A percentile compares a stretch with the other conserved stretches of the same genome.
Conservation (phyloP, 768 basidiomycete species). For the Mycena belliarum region DNA sequence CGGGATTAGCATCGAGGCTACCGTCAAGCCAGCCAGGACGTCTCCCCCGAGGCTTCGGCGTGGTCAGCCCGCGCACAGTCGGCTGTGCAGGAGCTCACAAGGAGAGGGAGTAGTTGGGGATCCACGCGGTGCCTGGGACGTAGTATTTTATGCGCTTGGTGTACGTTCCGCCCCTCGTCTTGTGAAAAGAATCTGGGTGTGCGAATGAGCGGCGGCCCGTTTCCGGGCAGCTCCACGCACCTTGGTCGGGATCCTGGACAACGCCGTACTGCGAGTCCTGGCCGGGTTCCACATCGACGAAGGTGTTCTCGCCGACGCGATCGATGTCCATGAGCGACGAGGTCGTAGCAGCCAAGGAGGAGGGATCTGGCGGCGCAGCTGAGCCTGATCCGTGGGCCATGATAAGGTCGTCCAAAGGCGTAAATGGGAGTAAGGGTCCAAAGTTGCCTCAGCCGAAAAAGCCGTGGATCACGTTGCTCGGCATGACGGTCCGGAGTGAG, state of each 20-base stretch:
- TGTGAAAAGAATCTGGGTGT: constrained; percentile 18
- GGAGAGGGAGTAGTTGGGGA: constrained; percentile 71
- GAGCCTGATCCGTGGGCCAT: constrained; percentile 2
- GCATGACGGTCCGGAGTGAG: too few relatives aligned
- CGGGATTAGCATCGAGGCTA: constrained; percentile 82
- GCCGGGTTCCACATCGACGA: constrained; percentile 20
- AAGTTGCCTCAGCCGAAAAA: too few relatives aligned
- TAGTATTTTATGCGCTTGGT: constrained; percentile 67
- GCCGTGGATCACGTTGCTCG: too few relatives aligned
- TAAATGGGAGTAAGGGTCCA: too few relatives aligned
- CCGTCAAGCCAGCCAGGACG: constrained; percentile 81
- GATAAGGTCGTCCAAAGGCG: neutral
- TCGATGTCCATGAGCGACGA: constrained; percentile 40
- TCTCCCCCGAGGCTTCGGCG: constrained; percentile 59
- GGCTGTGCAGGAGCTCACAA: constrained; percentile 47
- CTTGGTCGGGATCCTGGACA: constrained; percentile 16
- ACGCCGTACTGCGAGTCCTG: constrained; percentile 6
- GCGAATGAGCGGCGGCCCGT: neutral
- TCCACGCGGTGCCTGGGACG: constrained; percentile 76
- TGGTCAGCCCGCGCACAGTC: neutral
- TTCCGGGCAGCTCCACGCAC: neutral
- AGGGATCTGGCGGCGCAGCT: constrained; percentile 10
- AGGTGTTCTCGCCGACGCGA: constrained; percentile 18
- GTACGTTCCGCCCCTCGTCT: constrained; percentile 32
- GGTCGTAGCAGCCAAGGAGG: constrained; percentile 7